A percentile compares a stretch with the other conserved stretches of the same genome.
phyloP scores from a whole-genome alignment of 306 rosid species.

The Quercus ilex region DNA sequence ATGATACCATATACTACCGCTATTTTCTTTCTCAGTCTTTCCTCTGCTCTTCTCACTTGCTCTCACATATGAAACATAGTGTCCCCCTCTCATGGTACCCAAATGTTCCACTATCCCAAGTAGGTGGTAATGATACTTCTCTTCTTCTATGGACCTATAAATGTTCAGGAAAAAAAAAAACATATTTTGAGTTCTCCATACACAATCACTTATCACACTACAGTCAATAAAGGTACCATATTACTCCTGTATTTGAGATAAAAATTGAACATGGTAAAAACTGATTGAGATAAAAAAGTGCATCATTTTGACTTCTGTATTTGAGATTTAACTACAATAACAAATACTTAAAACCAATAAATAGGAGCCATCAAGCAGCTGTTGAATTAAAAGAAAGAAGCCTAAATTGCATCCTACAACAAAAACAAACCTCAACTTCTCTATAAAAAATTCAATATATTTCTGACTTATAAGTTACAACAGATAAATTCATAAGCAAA shows the following conservation, averaged over 20 bases:
- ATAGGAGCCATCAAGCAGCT: background rate
- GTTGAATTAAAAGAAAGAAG: background rate
- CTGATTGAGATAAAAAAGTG: background rate
- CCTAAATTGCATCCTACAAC: background rate
- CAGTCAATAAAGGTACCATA: background rate
- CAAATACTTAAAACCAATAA: background rate
- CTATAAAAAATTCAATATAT: background rate
- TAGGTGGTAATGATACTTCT: conserved; percentile 55
- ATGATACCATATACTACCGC: conserved; percentile 64
- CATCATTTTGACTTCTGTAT: background rate
- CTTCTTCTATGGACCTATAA: conserved; percentile 50
- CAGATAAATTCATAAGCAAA: background rate
- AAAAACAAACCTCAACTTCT: background rate
- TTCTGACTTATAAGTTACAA: background rate
- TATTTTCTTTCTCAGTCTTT: conserved; percentile 38
- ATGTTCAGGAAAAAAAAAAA: conserved; percentile 1
- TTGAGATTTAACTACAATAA: background rate
- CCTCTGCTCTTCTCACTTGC: conserved; percentile 56
- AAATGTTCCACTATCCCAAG: conserved; percentile 82
- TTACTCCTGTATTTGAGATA: too few relatives aligned
- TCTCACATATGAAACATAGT: conserved; percentile 85
- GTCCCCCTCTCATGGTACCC: conserved; percentile 92
- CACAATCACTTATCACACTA: background rate
- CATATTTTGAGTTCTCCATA: background rate
- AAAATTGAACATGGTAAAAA: background rate